Base-by-base conservation (phyloP, 257 asterid species). In the Fraxinus americana region DNA sequence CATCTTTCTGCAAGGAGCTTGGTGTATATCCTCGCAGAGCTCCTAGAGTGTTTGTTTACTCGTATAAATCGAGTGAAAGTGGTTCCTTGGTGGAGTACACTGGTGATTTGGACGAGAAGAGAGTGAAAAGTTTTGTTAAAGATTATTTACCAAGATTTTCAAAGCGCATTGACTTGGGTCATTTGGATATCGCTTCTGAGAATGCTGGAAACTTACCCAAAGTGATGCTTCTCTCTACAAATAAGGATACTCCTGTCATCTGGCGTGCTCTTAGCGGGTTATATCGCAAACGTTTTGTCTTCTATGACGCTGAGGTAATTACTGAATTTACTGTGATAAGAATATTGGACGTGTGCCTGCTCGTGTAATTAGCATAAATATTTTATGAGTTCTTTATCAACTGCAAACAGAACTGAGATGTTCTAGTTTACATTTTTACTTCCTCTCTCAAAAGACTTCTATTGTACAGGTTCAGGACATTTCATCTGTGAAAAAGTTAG, bases 211-310 rank as follows among this genome's bases (percentile, higher is more conserved):
- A 63, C 35, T 79, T 89, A 71, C 99, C 97, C 61, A 92, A 82
- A 86, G 96, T 96, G 72, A 74, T 93, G 83, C 97, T 96, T 78
- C 86, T 96, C 73, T 93, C 99, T 5, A 82, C 96, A n/a, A 96
- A 96, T 91, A 90, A 88, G 79, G 91, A 73, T 79, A 92, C 97
- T 23, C 99, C 99, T 3, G 88, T 89, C 39, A 96, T 96, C 72
- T 96, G 99, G 99, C 96, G 94, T 65, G 90, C 86, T 48, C 89
- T 95, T 66, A 93, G 97, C 77, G 99, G 99, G 80, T 81, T 95
- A 80, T 89, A 88, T 81, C 89, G 68, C 83, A 89, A 89, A 69
- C 90, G 89, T n/a, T 85, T 90, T 57, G 59, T 70, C 50, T 90
- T 96, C 90, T 90, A 87, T n/a, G 94, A 96, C 75, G 91, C 91